A percentile compares a stretch with the other conserved stretches of the same genome.
These are phyloP conservation scores for Blastomyces percursus DNA, from an alignment of 2,329 filamentous ascomycete species.

Conservation along the genomic window DNA sequence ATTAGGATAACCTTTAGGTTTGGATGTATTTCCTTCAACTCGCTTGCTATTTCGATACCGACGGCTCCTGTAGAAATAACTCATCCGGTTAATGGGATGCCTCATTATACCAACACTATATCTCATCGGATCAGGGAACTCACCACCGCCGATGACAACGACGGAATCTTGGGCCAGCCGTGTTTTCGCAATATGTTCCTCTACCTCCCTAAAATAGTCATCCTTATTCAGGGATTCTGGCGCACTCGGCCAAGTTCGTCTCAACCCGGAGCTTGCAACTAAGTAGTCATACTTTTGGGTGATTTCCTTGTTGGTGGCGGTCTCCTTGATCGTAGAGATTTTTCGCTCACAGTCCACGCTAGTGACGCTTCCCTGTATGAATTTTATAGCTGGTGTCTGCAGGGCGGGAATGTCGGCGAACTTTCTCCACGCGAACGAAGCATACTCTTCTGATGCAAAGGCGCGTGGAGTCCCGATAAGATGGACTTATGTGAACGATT, in stretches of 20 bases:
- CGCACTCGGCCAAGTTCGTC: constrained; percentile 60
- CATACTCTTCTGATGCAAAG: constrained; percentile 52
- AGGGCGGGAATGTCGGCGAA: constrained; percentile 57
- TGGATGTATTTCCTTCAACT: constrained; percentile 59
- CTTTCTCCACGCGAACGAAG: constrained; percentile 58
- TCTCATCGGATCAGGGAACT: constrained; percentile 7
- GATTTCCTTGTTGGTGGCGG: constrained; percentile 33
- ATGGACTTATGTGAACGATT: constrained; percentile 49
- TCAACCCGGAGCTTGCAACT: constrained; percentile 59
- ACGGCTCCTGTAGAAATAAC: constrained; percentile 48
- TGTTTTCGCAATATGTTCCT: constrained; percentile 48
- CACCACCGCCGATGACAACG: constrained; percentile 61
- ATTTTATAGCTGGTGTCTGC: constrained; percentile 49
- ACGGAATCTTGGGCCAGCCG: constrained; percentile 47
- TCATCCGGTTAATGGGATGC: neutral
- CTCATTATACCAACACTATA: neutral
- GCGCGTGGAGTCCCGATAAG: constrained; percentile 65
- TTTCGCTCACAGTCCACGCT: constrained; percentile 50
- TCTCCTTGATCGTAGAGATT: constrained; percentile 46
- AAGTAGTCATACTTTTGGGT: constrained; percentile 57
- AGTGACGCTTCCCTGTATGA: constrained; percentile 55
- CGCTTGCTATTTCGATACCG: constrained; percentile 70
- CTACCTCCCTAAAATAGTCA: constrained; percentile 52
- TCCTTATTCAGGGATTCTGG: constrained; percentile 54
- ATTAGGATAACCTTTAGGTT: constrained; percentile 58